These are phyloP conservation scores for Coriolopsis trogii DNA, from an alignment of 1,284 basidiomycete species.

Conservation along the genomic window DNA sequence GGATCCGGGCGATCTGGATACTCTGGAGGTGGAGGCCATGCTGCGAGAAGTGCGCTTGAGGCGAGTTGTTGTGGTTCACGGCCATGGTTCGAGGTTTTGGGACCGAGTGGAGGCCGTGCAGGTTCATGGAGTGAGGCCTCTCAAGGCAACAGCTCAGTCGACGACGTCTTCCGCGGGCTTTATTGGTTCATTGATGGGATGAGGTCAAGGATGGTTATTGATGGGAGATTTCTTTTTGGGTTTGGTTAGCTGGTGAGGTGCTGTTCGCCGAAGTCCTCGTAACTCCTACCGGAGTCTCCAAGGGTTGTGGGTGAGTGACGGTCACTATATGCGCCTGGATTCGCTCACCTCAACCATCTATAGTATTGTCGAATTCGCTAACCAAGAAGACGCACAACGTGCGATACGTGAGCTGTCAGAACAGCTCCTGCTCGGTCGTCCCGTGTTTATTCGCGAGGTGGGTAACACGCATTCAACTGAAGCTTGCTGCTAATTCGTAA, in stretches of 20 bases:
- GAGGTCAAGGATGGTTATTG: constrained; percentile 79
- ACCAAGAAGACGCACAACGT: constrained; percentile 81
- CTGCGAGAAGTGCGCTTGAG: constrained; percentile 12
- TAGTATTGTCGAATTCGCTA: constrained; percentile 92
- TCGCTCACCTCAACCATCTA: not conserved
- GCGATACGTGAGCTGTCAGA: constrained; percentile 90
- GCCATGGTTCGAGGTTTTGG: constrained; percentile 5
- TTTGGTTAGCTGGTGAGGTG: constrained; percentile 91
- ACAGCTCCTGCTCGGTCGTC: constrained; percentile 84
- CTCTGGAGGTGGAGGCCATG: constrained; percentile 9
- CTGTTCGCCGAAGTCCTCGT: constrained; percentile 98
- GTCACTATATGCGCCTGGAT: constrained; percentile 8
- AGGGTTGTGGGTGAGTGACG: constrained; percentile 93
- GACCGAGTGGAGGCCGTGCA: constrained; percentile 7
- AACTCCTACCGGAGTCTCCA: constrained; percentile 94
- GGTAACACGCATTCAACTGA: not conserved
- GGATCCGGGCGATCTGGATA: not conserved
- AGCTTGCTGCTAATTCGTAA: not conserved
- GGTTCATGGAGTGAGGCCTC: constrained; percentile 12
- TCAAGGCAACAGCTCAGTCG: constrained; percentile 10
- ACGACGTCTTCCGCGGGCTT: constrained; percentile 24
- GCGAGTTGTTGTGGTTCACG: constrained; percentile 19
- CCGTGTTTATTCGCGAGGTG: constrained; percentile 96
- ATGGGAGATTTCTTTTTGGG: constrained; percentile 83
- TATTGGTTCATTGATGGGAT: constrained; percentile 61